Evolutionary conservation across 306 rosid genomes (phyloP).

Genomic region (Dryas alaskensis): DNA sequence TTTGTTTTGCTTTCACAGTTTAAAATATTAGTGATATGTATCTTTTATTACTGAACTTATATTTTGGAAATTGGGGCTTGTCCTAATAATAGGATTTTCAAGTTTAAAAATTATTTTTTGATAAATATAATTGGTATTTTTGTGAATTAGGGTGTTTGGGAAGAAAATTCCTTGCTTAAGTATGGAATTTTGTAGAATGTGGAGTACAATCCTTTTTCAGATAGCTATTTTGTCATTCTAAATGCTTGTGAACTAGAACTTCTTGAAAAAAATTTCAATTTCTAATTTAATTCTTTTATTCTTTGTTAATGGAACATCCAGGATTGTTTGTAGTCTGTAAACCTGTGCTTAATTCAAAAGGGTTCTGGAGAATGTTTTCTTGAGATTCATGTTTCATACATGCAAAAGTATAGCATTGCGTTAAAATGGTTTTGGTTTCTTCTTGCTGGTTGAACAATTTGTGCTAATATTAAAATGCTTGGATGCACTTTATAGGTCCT

Average conservation of each 20-base stretch:
- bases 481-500: slow-evolving; percentile 3
- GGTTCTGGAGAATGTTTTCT: neutral
- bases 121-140: neutral
- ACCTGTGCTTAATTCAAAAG: neutral
- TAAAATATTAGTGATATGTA: neutral
- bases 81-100: neutral
- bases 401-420: neutral
- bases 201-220: neutral
- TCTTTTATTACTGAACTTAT: neutral
- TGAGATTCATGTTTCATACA: slow-evolving; percentile 6
- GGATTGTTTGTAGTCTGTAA: neutral
- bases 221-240: neutral
- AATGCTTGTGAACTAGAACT: slow-evolving; percentile 6
- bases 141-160: slow-evolving; percentile 17
- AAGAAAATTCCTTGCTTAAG: neutral
- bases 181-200: slow-evolving; percentile 13
- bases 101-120: neutral
- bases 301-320: neutral
- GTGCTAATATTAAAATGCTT: neutral
- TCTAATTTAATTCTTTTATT: neutral
- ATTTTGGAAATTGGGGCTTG: neutral
- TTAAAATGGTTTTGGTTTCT: neutral
- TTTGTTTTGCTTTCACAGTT: neutral
- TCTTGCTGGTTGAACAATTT: neutral
- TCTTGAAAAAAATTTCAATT: neutral